Base-by-base conservation (phyloP, 139 green algal genomes). In the Micromonas commoda region DNA sequence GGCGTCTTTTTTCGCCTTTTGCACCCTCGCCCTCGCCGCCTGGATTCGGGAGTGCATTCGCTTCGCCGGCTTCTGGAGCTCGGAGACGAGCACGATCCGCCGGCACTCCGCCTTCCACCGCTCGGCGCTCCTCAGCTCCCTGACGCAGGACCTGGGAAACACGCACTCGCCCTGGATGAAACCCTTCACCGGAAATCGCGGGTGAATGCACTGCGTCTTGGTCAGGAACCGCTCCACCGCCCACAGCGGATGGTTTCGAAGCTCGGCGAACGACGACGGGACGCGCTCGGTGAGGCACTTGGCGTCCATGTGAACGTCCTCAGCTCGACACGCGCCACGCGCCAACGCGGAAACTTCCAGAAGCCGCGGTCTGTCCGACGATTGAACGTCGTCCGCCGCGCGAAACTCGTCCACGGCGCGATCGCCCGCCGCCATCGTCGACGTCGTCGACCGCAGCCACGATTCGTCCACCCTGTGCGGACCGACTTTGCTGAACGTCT, bases 221-320 rank as follows among this genome's bases (percentile, higher is more conserved):
- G 28, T 24, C 13, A 77, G 33, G 19, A 57, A 45, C 16, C 51
- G 28, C 19, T 67, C 71, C 19, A 66, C 16, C 3, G 39, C 29
- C 52, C 53, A 77, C 33, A 77, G 32, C 19, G 71, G 71, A 6
- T 77, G 71, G 13, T 52, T 68, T 51, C 68, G 67, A n/a, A 77
- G 45, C 28, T 77, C 71, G 31, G 45, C 31, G 20, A 77, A 23
- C 52, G 71, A 69, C 21, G 28, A 37, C 3, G 71, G 71, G 4
- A 67, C 51, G 37, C 68, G 68, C 71, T 77, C 53, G 26, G 19
- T 32, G 5, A 28, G 13, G 52, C 20, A 19, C 6, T 37, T 53
- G 26, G 2, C 68, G 28, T 54, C 71, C 52, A 77, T 77, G 21
- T 67, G 51, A 26, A 33, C 26, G 5, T 61, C 23, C 37, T 75